These are phyloP conservation scores for Actinomortierella wolfii DNA, from an alignment of 371 early-diverging fungal species.

Conservation along the genomic window DNA sequence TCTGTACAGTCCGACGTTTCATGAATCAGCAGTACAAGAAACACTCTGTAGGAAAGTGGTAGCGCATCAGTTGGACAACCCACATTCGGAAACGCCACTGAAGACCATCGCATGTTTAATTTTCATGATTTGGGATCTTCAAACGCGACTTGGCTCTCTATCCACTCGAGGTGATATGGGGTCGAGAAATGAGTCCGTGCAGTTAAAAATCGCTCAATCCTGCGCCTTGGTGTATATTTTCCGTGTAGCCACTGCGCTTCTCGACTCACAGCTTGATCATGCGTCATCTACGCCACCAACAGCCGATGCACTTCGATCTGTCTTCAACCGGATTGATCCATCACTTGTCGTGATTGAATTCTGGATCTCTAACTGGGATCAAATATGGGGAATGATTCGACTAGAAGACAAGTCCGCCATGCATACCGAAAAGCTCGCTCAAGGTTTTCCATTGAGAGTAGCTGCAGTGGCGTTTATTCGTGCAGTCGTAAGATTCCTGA, in stretches of 20 bases:
- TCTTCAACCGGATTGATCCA: slow-evolving; percentile 9
- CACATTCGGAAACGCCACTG: slow-evolving; percentile 7
- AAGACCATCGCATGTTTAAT: slow-evolving; percentile 29
- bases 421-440: background rate
- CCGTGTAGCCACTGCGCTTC: slow-evolving; percentile 10
- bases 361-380: slow-evolving; percentile 45
- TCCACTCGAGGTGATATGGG: too few relatives aligned
- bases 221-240: slow-evolving; percentile 16
- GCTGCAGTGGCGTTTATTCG: slow-evolving; percentile 32
- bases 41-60: background rate
- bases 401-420: slow-evolving; percentile 36
- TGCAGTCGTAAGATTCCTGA: slow-evolving; percentile 8
- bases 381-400: slow-evolving; percentile 43
- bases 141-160: slow-evolving; percentile 6
- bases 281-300: background rate
- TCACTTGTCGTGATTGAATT: slow-evolving; percentile 25
- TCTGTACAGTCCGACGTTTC: background rate
- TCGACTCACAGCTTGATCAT: slow-evolving; percentile 17
- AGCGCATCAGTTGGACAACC: background rate
- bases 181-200: too few relatives aligned
- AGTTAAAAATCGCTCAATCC: too few relatives aligned
- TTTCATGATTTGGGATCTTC: slow-evolving; percentile 30
- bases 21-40: background rate
- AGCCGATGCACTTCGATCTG: background rate
- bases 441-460: slow-evolving; percentile 16